Evolutionary conservation across 2,329 filamentous ascomycete species (phyloP), one percentile per base, ranked within the genome.

Genomic region (Lecanoromycetidae sp.): DNA sequence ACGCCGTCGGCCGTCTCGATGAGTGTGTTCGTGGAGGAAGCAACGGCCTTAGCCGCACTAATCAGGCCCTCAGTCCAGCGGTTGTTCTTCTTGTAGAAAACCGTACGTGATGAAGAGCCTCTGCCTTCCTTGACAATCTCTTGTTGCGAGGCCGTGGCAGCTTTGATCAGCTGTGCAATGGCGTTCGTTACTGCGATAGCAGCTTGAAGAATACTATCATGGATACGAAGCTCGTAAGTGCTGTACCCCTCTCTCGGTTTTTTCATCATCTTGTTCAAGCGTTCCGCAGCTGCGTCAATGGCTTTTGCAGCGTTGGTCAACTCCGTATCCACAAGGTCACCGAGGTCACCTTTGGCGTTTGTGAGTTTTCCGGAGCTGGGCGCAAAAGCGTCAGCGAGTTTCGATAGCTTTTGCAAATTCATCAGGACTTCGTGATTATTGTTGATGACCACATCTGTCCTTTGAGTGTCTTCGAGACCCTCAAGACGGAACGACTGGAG

Each of bases 21-120:
- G 56, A 98, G 77, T 34, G 82, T 91, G 68, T 95, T 96, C 9
- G 91, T 98, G 13, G 87, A 93, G 1, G 77, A 76, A 3, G 91
- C 91, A 15, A 98, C 91, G 1, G 91, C 91, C 69, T 98, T 98
- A 54, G 91, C 90, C 0, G 91, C 91, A 30, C 87, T 94, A 61
- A 98, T 95, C 51, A 98, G 79, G 39, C 91, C 91, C 61, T 98
- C 91, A 0, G 91, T 98, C 91, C 91, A 98, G 44, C 91, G 79
- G 69, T 96, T 98, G 76, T 98, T 95, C 73, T 96, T 96, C 76
- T 96, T 96, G 80, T 98, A 98, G 66, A 98, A 98, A 20, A 88
- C 87, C 2, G 88, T 93, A 49, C 82, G 78, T 36, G 87, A 93
- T 43, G 85, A 86, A 22, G 82, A 84, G 29, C 91, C 91, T 17